Conservation (phyloP, 1,284 basidiomycete species). For the Phlebopus sp. region DNA sequence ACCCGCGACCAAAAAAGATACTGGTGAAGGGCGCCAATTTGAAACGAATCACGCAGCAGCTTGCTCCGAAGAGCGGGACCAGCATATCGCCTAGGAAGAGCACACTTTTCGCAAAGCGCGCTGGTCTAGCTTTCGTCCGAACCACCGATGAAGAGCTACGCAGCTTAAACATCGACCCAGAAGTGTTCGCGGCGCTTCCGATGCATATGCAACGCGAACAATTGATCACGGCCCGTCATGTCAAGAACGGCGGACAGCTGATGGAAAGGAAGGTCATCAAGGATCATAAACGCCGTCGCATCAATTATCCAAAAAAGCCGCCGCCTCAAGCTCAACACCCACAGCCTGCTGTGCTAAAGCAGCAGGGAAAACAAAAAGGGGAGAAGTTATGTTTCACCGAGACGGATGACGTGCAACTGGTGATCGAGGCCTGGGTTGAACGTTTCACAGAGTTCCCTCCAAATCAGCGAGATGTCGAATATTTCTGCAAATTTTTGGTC, state of each 20-base stretch:
- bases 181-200: conserved; percentile 66
- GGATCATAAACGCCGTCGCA: conserved; percentile 23
- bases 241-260: conserved; percentile 44
- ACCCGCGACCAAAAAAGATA: conserved; percentile 21
- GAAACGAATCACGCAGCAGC: conserved; percentile 59
- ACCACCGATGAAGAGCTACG: conserved; percentile 50
- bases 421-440: conserved; percentile 73
- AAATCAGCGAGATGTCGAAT: conserved; percentile 65
- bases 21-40: conserved; percentile 39
- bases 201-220: conserved; percentile 71
- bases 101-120: conserved; percentile 35
- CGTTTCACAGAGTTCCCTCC: conserved; percentile 58
- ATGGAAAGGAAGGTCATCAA: conserved; percentile 52
- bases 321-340: conserved; percentile 50
- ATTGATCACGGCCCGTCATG: conserved; percentile 52
- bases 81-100: conserved; percentile 46
- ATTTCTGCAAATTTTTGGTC: conserved; percentile 67
- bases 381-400: conserved; percentile 56
- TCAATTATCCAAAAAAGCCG: conserved; percentile 34
- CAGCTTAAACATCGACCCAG: conserved; percentile 66
- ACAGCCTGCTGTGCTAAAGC: conserved; percentile 50
- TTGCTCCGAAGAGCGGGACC: conserved; percentile 51
- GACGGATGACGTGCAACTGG: conserved; percentile 63
- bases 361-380: conserved; percentile 47
- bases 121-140: conserved; percentile 27